phyloP scores from a whole-genome alignment of 1,284 basidiomycete genomes.

The Malassezia cuniculi region DNA sequence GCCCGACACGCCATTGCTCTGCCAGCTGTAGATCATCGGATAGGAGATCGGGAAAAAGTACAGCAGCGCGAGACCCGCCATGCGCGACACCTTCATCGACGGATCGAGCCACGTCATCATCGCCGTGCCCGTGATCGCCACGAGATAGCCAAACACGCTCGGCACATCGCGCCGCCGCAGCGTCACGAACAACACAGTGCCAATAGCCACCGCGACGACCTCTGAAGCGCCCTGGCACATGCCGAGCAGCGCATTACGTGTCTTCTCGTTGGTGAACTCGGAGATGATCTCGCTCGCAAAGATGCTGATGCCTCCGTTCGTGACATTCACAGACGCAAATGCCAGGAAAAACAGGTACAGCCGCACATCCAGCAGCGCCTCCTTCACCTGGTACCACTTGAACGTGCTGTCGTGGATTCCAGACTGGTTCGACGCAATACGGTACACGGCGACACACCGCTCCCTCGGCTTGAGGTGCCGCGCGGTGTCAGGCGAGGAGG shows the following conservation, averaged over 20 bases:
- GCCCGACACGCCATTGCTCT: constrained; percentile 19
- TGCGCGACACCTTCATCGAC: background rate
- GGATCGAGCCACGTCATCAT: constrained; percentile 1
- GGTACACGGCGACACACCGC: constrained; percentile 51
- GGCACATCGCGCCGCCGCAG: constrained; percentile 24
- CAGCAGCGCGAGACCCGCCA: constrained; percentile 17
- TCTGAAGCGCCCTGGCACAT: constrained; percentile 34
- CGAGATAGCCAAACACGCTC: constrained; percentile 24
- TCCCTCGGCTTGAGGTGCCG: constrained; percentile 48
- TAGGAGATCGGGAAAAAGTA: constrained; percentile 22
- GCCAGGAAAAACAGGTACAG: constrained; percentile 34
- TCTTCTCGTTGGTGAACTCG: constrained; percentile 29
- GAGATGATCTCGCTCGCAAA: constrained; percentile 40
- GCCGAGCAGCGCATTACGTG: constrained; percentile 34
- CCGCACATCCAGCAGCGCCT: constrained; percentile 50
- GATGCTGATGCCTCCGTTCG: constrained; percentile 27
- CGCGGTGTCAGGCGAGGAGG: constrained; percentile 22
- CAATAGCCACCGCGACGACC: constrained; percentile 25
- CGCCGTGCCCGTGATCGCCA: constrained; percentile 22
- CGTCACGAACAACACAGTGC: constrained; percentile 20
- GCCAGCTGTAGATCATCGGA: constrained; percentile 19
- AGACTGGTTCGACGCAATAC: constrained; percentile 51
- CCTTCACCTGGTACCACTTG: constrained; percentile 50
- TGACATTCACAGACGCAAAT: constrained; percentile 22
- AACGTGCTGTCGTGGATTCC: constrained; percentile 53